phyloP scores from a whole-genome alignment of 768 basidiomycete genomes.

The Mycena crocata region DNA sequence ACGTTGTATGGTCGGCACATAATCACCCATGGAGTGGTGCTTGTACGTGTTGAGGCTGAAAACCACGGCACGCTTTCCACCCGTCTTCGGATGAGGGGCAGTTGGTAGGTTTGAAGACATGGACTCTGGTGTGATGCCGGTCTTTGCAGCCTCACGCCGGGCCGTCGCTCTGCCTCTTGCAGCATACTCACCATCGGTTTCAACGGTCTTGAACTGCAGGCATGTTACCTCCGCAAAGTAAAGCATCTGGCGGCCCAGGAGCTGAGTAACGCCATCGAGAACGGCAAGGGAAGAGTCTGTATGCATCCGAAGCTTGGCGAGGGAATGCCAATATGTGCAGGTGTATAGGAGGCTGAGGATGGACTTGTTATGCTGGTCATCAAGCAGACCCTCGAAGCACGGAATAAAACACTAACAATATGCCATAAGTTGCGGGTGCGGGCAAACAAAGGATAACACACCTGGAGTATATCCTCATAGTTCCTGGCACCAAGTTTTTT shows the following conservation, averaged over 20 bases:
- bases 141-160: too few relatives aligned
- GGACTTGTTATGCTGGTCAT: conserved; percentile 33
- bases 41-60: conserved; percentile 43
- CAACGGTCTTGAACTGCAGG: too few relatives aligned
- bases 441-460: conserved; percentile 1
- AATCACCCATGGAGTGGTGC: conserved; percentile 42
- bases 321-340: conserved; percentile 47
- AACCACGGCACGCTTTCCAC: conserved; percentile 22
- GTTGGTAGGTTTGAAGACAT: not conserved
- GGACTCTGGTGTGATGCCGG: too few relatives aligned
- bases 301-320: conserved; percentile 35
- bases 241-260: conserved; percentile 28
- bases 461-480: conserved; percentile 46
- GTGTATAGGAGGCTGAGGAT: conserved; percentile 39
- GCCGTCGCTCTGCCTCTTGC: too few relatives aligned
- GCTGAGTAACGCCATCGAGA: not conserved
- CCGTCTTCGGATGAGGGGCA: not conserved
- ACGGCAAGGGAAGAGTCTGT: not conserved
- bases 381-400: conserved; percentile 44
- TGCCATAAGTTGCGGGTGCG: not conserved
- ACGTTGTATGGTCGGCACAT: conserved; percentile 23
- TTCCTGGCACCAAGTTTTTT: conserved; percentile 38
- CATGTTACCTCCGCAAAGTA: conserved; percentile 41
- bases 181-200: too few relatives aligned
- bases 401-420: conserved; percentile 46